These are phyloP conservation scores for Ogataea angusta DNA, from an alignment of 805 yeast species.

Conservation along the genomic window DNA sequence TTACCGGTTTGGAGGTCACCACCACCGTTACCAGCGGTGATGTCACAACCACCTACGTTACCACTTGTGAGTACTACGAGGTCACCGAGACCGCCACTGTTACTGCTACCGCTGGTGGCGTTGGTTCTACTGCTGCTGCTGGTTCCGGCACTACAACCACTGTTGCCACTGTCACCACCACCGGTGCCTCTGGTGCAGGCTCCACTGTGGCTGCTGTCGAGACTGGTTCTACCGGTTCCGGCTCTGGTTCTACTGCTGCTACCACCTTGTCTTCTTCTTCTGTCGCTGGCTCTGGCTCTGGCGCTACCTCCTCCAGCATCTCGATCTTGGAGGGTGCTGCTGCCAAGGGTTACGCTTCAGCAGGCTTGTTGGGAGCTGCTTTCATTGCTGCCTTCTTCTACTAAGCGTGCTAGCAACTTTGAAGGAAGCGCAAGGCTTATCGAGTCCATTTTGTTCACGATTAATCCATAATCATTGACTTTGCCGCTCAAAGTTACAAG, in stretches of 20 bases:
- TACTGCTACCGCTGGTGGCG: constrained; percentile 9
- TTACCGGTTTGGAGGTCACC: constrained; percentile 7
- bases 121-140: constrained; percentile 11
- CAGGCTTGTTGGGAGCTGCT: constrained; percentile 26
- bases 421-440: background rate
- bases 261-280: constrained; percentile 9
- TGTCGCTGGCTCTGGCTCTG: constrained; percentile 6
- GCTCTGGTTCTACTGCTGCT: constrained; percentile 2
- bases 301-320: constrained; percentile 14
- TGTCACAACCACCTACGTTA: constrained; percentile 8
- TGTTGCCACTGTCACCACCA: background rate
- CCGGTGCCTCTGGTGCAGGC: constrained; percentile 3
- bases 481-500: constrained; percentile 5
- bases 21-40: constrained; percentile 7
- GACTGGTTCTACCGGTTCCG: constrained; percentile 6
- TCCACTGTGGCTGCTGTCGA: constrained; percentile 3
- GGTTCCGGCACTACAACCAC: constrained; percentile 10
- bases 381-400: constrained; percentile 24
- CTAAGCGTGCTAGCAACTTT: constrained; percentile 8
- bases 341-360: constrained; percentile 22
- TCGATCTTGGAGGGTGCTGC: constrained; percentile 23
- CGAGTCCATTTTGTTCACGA: background rate
- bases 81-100: constrained; percentile 16
- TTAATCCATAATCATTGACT: background rate
- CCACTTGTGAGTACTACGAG: constrained; percentile 5